These are phyloP conservation scores for Lachnellula occidentalis DNA, from an alignment of 2,329 filamentous ascomycete genomes.

Conservation along the genomic window DNA sequence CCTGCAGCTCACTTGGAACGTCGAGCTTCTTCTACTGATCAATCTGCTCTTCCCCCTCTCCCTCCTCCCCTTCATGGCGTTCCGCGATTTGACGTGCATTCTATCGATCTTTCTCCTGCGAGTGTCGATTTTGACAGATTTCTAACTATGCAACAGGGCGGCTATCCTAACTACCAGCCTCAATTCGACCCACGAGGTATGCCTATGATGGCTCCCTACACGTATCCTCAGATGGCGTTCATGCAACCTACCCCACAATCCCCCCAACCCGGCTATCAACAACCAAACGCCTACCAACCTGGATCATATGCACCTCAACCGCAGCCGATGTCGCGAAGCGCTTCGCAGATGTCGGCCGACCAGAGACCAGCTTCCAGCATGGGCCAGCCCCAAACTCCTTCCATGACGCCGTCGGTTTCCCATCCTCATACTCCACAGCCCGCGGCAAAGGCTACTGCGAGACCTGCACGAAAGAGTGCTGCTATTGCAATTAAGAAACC, in stretches of 20 bases:
- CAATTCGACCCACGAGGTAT: slow-evolving; percentile 43
- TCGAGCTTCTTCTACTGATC: slow-evolving; percentile 14
- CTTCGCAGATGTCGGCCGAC: slow-evolving; percentile 68
- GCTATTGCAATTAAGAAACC: slow-evolving; percentile 81
- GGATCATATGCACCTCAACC: slow-evolving; percentile 43
- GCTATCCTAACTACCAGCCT: slow-evolving; percentile 47
- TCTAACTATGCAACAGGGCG: slow-evolving; percentile 56
- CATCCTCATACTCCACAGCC: slow-evolving; percentile 57
- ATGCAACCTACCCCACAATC: slow-evolving; percentile 43
- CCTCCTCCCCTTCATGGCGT: slow-evolving; percentile 27
- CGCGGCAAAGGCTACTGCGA: slow-evolving; percentile 39
- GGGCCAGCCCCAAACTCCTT: slow-evolving; percentile 31
- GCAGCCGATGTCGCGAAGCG: slow-evolving; percentile 74
- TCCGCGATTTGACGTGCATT: slow-evolving; percentile 25
- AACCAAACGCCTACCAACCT: slow-evolving; percentile 32
- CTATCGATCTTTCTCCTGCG: slow-evolving; percentile 60
- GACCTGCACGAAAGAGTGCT: slow-evolving; percentile 52
- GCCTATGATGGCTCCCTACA: slow-evolving; percentile 36
- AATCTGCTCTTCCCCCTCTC: slow-evolving; percentile 20
- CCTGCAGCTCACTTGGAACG: slow-evolving; percentile 12
- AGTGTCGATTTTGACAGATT: slow-evolving; percentile 63
- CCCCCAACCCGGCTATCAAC: slow-evolving; percentile 43
- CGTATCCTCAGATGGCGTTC: slow-evolving; percentile 45
- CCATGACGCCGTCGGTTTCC: slow-evolving; percentile 25
- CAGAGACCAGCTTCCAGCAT: slow-evolving; percentile 42